Base-by-base conservation (phyloP, 495 filamentous ascomycete genomes). In the Hypoxylon intermedium region DNA sequence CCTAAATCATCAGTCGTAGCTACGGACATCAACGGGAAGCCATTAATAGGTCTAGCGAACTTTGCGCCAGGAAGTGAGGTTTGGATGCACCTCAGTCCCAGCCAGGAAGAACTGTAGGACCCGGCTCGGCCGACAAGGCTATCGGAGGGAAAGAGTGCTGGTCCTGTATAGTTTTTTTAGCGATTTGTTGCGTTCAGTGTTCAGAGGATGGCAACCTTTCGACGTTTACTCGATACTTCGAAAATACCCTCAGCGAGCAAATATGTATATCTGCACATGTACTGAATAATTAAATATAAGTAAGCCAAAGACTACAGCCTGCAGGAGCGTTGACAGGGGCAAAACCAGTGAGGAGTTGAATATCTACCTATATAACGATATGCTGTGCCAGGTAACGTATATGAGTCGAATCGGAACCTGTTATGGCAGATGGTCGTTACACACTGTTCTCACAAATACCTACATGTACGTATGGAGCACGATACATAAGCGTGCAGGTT, bases 61-160 rank as follows among this genome's bases (percentile, higher is more conserved):
- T 74, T 73, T 43, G 67, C 67, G 45, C 62, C 54, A 47, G 73
- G 74, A 41, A 68, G 75, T 23, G 81, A 83, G 57, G 68, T 82
- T 19, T 82, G 76, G 77, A 79, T 79, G 68, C 81, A 82, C 67
- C 63, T 77, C 43, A 70, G 71, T 18, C 79, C 77, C 16, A 63
- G 62, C 6, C 58, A 54, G 31, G 65, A 72, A 20, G 57, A 72
- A 24, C 58, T 75, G 46, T 63, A 67, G 34, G 59, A 52, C 26
- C 66, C 28, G 47, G 30, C 42, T 41, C 9, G 31, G 33, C 36
- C n/a, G 45, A 24, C 5, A 12, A 41, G 19, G 11, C 30, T 21
- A 37, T 33, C 23, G 30, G 40, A 30, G 7, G 36, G 38, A 28
- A 38, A 45, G 12, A 24, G 21, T 30, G 9, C 23, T n/a, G 50